phyloP scores from a whole-genome alignment of 805 yeast species.

The Candida pseudofarinosa region DNA sequence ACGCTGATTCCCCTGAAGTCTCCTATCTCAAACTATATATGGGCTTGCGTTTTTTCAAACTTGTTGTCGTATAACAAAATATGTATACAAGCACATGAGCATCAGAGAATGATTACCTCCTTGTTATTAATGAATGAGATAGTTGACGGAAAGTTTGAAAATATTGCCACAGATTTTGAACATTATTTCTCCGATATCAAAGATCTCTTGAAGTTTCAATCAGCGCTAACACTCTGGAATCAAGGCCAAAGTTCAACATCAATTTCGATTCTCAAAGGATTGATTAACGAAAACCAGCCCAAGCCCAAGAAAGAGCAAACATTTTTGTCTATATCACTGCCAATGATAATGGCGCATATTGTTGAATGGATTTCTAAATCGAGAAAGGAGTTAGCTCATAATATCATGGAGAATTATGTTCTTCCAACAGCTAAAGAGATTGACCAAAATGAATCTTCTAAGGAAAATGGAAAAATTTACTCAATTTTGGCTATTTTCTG shows the following conservation, averaged over 20 bases:
- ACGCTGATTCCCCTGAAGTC: background rate
- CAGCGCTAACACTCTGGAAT: slow-evolving; percentile 65
- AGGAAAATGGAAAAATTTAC: slow-evolving; percentile 43
- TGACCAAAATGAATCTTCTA: slow-evolving; percentile 8
- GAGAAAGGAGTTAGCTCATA: slow-evolving; percentile 59
- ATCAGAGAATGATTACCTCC: slow-evolving; percentile 50
- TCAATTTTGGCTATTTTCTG: slow-evolving; percentile 71
- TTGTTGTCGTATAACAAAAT: slow-evolving; percentile 38
- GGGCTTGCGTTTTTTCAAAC: slow-evolving; percentile 32
- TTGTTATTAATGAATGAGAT: slow-evolving; percentile 42
- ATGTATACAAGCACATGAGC: slow-evolving; percentile 31
- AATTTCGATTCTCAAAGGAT: slow-evolving; percentile 45
- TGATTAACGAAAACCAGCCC: slow-evolving; percentile 16
- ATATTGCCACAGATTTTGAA: background rate
- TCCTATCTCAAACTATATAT: slow-evolving; percentile 7
- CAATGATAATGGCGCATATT: slow-evolving; percentile 38
- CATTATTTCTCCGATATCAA: slow-evolving; percentile 8
- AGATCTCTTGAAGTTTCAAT: slow-evolving; percentile 36
- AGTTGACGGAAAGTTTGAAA: slow-evolving; percentile 15
- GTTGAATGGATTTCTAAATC: slow-evolving; percentile 73
- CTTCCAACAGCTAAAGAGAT: slow-evolving; percentile 34
- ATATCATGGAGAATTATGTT: slow-evolving; percentile 56
- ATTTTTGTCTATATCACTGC: background rate
- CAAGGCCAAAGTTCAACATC: slow-evolving; percentile 56
- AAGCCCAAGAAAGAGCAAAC: background rate